Percentiles rank a stretch among this genome's conserved stretches.
These are phyloP conservation scores for Mortierella antarctica DNA, from an alignment of 192 early-diverging fungal genomes.

Conservation along the genomic window DNA sequence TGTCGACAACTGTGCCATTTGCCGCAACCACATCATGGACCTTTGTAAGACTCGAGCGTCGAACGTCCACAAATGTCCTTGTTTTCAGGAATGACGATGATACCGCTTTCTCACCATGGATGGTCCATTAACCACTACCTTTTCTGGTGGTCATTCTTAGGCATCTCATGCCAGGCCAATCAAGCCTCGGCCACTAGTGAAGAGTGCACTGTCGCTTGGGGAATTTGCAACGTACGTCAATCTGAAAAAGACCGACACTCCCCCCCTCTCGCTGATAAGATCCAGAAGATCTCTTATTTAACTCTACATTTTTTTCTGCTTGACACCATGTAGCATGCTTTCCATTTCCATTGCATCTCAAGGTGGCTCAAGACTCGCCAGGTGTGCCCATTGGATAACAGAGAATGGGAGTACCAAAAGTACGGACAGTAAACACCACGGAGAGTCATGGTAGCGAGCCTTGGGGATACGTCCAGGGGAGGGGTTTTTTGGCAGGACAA, in stretches of 20 bases:
- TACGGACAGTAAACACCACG: constrained; percentile 56
- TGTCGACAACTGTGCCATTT: constrained; percentile 98
- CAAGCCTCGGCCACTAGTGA: constrained; percentile 92
- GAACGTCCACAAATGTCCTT: neutral
- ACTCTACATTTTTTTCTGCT: neutral
- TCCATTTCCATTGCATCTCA: constrained; percentile 98
- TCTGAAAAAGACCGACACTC: neutral
- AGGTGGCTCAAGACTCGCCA: constrained; percentile 97
- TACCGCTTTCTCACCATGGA: neutral
- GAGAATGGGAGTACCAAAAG: constrained; percentile 99
- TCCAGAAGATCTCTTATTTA: neutral
- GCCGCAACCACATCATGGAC: constrained; percentile 99
- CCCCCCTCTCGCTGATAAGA: neutral
- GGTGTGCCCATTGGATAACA: constrained; percentile 98
- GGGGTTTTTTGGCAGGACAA: too few species aligned
- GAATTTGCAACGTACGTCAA: constrained; percentile 86
- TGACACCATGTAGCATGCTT: constrained; percentile 80
- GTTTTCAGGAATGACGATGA: too few species aligned
- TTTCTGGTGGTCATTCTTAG: constrained; percentile 48
- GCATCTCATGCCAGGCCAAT: constrained; percentile 98
- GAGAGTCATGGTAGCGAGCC: too few species aligned
- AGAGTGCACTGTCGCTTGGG: constrained; percentile 97
- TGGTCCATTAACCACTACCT: neutral
- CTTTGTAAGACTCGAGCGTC: constrained; percentile 72
- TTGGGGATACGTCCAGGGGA: too few species aligned